These are phyloP conservation scores for Phytophthora colocasiae DNA, from an alignment of 352 stramenopile genomes.

Conservation along the genomic window DNA sequence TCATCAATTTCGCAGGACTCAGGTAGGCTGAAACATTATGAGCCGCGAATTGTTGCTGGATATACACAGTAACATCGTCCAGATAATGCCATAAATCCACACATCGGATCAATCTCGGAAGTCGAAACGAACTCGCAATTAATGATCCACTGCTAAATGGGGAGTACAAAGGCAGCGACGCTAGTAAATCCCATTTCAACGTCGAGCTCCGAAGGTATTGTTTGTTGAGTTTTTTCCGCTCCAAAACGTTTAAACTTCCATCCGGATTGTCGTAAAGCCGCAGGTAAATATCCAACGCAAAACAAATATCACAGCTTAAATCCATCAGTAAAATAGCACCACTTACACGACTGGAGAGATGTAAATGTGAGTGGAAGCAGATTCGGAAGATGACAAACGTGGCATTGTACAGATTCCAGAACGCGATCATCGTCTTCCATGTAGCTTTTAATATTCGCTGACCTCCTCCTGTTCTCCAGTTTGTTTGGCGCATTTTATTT, in stretches of 20 bases:
- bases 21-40: conserved; percentile 67
- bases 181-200: conserved; percentile 53
- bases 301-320: conserved; percentile 49
- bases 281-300: conserved; percentile 62
- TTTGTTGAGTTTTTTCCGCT: conserved; percentile 38
- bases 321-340: conserved; percentile 29
- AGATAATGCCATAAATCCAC: conserved; percentile 44
- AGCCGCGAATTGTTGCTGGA: conserved; percentile 38
- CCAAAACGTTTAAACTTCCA: conserved; percentile 50
- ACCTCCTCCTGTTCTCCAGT: no score
- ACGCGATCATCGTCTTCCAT: conserved; percentile 58
- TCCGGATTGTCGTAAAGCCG: conserved; percentile 66
- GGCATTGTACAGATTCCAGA: conserved; percentile 72
- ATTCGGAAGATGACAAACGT: conserved; percentile 74
- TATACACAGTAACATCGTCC: conserved; percentile 56
- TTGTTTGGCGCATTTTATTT: not conserved
- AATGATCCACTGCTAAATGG: conserved; percentile 47
- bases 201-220: conserved; percentile 46
- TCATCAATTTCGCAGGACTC: conserved; percentile 59
- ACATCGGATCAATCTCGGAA: conserved; percentile 57
- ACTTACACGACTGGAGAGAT: conserved; percentile 12
- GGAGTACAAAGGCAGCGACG: conserved; percentile 61
- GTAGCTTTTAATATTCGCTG: no score
- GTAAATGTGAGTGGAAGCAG: conserved; percentile 52
- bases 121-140: conserved; percentile 45